phyloP scores from a whole-genome alignment of 2,329 filamentous ascomycete species.

The Hypocreales sp. region DNA sequence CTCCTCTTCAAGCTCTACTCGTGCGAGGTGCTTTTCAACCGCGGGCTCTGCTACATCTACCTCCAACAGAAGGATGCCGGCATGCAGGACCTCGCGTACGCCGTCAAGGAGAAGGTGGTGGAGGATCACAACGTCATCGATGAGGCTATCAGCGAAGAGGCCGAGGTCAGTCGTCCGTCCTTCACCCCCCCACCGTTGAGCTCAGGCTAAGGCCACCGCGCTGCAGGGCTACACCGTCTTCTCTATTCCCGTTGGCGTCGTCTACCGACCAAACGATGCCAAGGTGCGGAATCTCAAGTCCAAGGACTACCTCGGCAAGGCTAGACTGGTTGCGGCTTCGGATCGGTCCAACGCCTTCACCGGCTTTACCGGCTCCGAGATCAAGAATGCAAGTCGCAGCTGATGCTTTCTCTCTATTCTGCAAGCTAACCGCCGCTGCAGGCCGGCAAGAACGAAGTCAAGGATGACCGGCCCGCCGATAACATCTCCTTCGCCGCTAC shows the following conservation, averaged over 20 bases:
- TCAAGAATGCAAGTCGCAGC: conserved; percentile 52
- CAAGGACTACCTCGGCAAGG: conserved; percentile 94
- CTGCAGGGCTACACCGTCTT: conserved; percentile 89
- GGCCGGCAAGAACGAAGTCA: conserved; percentile 36
- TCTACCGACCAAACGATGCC: conserved; percentile 91
- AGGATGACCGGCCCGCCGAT: conserved; percentile 70
- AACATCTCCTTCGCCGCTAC: conserved; percentile 84
- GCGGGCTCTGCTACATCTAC: conserved; percentile 94
- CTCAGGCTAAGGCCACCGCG: no score
- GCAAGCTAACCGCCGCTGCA: no score
- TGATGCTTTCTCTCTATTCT: no score
- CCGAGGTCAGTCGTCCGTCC: conserved; percentile 59
- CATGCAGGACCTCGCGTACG: conserved; percentile 79
- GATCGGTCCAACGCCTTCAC: conserved; percentile 70
- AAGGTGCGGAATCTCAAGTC: conserved; percentile 98
- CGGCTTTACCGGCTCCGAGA: conserved; percentile 64
- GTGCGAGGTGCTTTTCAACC: conserved; percentile 94
- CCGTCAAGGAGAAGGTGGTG: conserved; percentile 89
- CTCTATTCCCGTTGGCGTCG: conserved; percentile 87
- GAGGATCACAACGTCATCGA: conserved; percentile 97
- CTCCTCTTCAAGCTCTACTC: conserved; percentile 94
- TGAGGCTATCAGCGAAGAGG: conserved; percentile 84
- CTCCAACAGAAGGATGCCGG: conserved; percentile 81
- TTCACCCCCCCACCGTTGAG: no score
- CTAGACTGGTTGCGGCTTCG: conserved; percentile 78